Evolutionary conservation across 1,284 basidiomycete species (phyloP), one percentile per base, ranked within the genome.

Genomic region (Leccinum griseonigrum): DNA sequence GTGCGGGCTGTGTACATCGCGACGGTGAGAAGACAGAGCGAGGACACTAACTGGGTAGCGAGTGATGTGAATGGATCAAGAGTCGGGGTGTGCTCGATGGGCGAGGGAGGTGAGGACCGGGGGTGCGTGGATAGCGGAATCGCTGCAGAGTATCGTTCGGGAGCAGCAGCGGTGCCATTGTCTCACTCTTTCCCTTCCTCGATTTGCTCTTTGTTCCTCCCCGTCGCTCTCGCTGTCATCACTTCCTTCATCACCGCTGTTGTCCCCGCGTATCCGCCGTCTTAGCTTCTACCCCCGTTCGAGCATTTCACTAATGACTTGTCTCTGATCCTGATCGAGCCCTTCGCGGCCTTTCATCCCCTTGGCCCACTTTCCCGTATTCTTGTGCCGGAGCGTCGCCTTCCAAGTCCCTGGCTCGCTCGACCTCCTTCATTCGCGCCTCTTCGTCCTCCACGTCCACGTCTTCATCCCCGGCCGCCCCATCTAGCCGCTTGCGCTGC

Each of bases 361-460:
- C 76, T 85, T 83, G 62, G 88, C 85, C 93, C 91, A 88, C 76
- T 93, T 92, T 16, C 91, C 90, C 0, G 88, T 91, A 68, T 87
- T 86, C 72, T 90, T 93, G 73, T 97, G 94, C 66, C 87, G 78
- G 63, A 97, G 77, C 22, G 1, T 55, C 55, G 36, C 16, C 36
- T 36, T 36, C 32, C 10, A 11, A 26, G 22, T 97, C 95, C 68
- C 81, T 83, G 4, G 94, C 95, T 14, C 95, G 79, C 60, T 91
- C 86, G 13, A 87, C 77, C 75, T 97, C 95, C 74, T 90, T 89
- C 72, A 94, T 69, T 65, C 81, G 76, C 61, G 79, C 84, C 62
- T 83, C 83, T 29, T 79, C 81, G 1, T 78, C 81, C 3, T 84
- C 79, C 54, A 81, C 87, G 26, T 31, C 60, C 3, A 6, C 66